Conservation (phyloP, 371 early-diverging fungal species). For the Lichtheimia ornata region DNA sequence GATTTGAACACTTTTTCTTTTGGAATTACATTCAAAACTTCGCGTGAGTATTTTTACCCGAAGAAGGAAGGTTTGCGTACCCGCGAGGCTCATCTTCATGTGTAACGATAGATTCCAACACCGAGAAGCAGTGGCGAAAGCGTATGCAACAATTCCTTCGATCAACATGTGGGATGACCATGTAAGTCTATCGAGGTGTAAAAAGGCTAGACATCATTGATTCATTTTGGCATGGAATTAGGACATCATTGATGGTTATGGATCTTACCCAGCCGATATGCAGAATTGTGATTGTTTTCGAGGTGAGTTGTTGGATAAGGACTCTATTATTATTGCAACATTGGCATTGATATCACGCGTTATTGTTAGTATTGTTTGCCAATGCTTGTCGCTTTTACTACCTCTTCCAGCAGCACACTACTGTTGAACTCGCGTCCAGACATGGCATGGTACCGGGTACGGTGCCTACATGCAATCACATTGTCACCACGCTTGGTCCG, state of each 20-base stretch:
- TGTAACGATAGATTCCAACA: neutral
- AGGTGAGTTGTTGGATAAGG: constrained; percentile 15
- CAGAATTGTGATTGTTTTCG: constrained; percentile 51
- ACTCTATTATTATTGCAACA: neutral
- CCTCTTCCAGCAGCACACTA: constrained; percentile 86
- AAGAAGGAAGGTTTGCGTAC: too few relatives aligned
- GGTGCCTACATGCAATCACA: constrained; percentile 27
- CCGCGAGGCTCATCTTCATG: too few relatives aligned
- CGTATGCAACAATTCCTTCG: constrained; percentile 73
- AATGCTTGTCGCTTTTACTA: constrained; percentile 77
- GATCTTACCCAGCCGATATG: constrained; percentile 83
- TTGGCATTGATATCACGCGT: neutral
- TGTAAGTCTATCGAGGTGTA: constrained; percentile 32
- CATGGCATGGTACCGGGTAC: constrained; percentile 54
- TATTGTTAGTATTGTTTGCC: constrained; percentile 29
- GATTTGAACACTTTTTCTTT: constrained; percentile 73
- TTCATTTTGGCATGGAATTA: constrained; percentile 7
- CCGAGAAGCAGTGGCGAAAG: constrained; percentile 55
- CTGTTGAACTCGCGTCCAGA: constrained; percentile 48
- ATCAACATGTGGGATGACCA: constrained; percentile 84
- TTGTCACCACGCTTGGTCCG: constrained; percentile 63
- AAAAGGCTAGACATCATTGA: too few relatives aligned
- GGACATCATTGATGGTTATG: constrained; percentile 76
- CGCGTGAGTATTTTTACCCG: constrained; percentile 28
- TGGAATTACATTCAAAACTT: constrained; percentile 76